phyloP scores from a whole-genome alignment of 805 yeast species.

The Candida adriatica region DNA sequence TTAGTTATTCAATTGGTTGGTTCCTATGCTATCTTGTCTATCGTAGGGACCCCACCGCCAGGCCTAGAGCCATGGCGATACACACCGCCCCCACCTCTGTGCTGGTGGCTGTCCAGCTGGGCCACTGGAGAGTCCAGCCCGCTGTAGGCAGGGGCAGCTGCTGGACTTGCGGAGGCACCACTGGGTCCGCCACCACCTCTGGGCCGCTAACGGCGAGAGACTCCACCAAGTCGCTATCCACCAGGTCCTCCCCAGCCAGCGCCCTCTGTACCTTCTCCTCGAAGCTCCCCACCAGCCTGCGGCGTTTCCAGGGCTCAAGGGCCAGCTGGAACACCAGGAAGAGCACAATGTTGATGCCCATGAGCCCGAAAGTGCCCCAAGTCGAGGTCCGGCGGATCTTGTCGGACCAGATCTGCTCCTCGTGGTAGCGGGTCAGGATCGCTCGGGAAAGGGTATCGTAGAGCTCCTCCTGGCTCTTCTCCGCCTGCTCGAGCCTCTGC shows the following conservation, averaged over 20 bases:
- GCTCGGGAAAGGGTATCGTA: constrained; percentile 66
- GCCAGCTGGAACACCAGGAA: constrained; percentile 79
- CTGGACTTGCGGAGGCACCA: too few relatives aligned
- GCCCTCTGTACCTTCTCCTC: constrained; percentile 67
- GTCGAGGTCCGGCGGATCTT: constrained; percentile 90
- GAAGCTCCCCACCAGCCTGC: constrained; percentile 72
- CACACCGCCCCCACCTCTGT: too few relatives aligned
- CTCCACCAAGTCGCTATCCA: too few relatives aligned
- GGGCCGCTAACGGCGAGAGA: too few relatives aligned
- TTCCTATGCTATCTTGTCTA: too few relatives aligned
- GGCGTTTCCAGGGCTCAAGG: constrained; percentile 92
- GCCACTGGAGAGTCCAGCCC: too few relatives aligned
- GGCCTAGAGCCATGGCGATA: too few relatives aligned
- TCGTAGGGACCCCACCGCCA: too few relatives aligned
- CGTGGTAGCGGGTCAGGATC: constrained; percentile 85
- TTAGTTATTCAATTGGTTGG: too few relatives aligned
- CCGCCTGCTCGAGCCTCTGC: constrained; percentile 42
- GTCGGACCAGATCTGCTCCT: constrained; percentile 98
- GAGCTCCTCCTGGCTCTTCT: constrained; percentile 56
- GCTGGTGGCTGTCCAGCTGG: too few relatives aligned
- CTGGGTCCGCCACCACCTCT: too few relatives aligned
- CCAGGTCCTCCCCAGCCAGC: constrained; percentile 36
- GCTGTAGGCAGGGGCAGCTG: too few relatives aligned
- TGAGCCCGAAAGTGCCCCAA: constrained; percentile 90
- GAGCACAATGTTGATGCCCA: constrained; percentile 77